Evolutionary conservation across 164 flowering plant species (phyloP).

Genomic region (Vitis cinerea): DNA sequence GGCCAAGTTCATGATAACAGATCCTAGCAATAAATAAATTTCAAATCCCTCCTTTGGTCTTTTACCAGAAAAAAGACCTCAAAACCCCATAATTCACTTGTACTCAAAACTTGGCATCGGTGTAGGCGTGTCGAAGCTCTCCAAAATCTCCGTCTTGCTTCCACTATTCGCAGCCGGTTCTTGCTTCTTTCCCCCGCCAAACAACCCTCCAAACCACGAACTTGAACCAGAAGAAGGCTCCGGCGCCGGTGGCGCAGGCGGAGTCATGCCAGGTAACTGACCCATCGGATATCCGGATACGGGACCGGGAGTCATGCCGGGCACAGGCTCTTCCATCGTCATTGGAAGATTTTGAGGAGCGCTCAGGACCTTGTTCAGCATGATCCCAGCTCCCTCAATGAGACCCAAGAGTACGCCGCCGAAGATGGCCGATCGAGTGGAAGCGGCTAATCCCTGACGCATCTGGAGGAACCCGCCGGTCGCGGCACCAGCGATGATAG

Average conservation of each 20-base stretch:
- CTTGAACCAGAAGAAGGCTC: constrained; percentile 26
- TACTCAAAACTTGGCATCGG: constrained; percentile 61
- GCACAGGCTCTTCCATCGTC: constrained; percentile 52
- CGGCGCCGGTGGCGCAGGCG: not conserved
- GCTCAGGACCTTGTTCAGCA: constrained; percentile 51
- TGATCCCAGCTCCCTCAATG: constrained; percentile 86
- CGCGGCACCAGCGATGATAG: constrained; percentile 87
- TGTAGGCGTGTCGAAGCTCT: constrained; percentile 64
- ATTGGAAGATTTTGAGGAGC: constrained; percentile 46
- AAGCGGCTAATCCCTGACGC: constrained; percentile 70
- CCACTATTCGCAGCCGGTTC: constrained; percentile 22
- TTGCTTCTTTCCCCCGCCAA: constrained; percentile 54
- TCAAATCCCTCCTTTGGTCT: not conserved
- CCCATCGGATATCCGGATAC: constrained; percentile 17
- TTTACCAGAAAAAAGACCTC: not conserved
- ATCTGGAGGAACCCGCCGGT: constrained; percentile 87
- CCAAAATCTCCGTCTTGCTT: constrained; percentile 54
- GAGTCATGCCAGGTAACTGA: constrained; percentile 25
- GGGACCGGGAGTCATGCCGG: not conserved
- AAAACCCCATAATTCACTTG: constrained; percentile 30
- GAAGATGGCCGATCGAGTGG: constrained; percentile 58
- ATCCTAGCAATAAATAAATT: not conserved
- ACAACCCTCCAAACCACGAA: constrained; percentile 73
- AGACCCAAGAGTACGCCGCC: constrained; percentile 81
- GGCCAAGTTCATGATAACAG: not conserved